phyloP scores from a whole-genome alignment of 768 basidiomycete species.

The Mycena polygramma region DNA sequence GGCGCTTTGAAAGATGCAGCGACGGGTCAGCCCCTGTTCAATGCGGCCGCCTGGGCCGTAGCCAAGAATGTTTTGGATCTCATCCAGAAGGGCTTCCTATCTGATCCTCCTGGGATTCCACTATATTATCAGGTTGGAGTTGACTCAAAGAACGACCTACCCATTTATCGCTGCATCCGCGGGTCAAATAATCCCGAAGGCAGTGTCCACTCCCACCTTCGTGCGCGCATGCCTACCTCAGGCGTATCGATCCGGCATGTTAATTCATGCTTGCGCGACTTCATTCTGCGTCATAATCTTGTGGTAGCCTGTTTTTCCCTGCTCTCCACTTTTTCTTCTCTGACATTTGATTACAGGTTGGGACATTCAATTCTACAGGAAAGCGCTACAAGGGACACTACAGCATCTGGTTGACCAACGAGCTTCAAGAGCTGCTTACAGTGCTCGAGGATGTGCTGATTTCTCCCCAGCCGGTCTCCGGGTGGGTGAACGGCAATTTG shows the following conservation, averaged over 20 bases:
- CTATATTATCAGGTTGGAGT: background rate
- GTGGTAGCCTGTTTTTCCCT: too few relatives aligned
- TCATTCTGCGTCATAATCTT: background rate
- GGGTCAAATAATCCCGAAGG: constrained; percentile 23
- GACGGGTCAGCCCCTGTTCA: too few relatives aligned
- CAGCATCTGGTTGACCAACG: constrained; percentile 6
- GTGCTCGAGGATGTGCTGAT: background rate
- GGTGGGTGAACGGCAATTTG: constrained; percentile 13
- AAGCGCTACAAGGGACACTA: constrained; percentile 11
- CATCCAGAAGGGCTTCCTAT: too few relatives aligned
- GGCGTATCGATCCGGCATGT: constrained; percentile 18
- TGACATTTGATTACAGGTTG: too few relatives aligned
- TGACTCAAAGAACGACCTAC: background rate
- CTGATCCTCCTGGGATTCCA: background rate
- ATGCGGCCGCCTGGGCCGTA: too few relatives aligned
- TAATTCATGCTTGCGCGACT: background rate
- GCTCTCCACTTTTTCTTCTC: too few relatives aligned
- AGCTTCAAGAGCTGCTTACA: background rate
- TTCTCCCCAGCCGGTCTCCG: background rate
- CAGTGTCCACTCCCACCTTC: background rate
- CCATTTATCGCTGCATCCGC: background rate
- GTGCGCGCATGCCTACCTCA: constrained; percentile 25
- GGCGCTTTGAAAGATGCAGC: too few relatives aligned
- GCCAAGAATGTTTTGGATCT: too few relatives aligned
- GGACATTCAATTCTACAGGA: constrained; percentile 20